Conservation (phyloP, 2,329 filamentous ascomycete species). For the Aspergillus floridensis region DNA sequence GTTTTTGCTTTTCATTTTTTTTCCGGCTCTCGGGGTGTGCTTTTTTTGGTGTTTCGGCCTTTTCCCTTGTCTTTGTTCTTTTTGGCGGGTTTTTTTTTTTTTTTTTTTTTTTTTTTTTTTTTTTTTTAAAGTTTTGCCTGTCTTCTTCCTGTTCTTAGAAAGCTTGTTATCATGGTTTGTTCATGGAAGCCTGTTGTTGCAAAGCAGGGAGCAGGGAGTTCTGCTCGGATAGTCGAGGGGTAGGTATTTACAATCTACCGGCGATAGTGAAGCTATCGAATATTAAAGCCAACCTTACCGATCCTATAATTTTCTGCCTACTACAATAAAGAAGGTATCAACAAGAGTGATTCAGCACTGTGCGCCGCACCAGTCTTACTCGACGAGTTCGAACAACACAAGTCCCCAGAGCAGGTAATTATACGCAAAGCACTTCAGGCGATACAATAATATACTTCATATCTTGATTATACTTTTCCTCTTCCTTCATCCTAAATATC, state of each 20-base stretch:
- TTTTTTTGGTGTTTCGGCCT: conserved; percentile 25
- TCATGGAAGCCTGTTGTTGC: background rate
- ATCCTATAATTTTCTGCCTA: background rate
- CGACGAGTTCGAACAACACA: too few species aligned
- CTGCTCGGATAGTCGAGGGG: background rate
- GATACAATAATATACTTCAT: conserved; percentile 15
- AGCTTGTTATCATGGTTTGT: background rate
- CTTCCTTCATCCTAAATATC: conserved; percentile 1
- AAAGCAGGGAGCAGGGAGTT: background rate
- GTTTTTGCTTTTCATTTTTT: background rate
- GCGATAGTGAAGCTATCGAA: background rate
- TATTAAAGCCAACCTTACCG: background rate
- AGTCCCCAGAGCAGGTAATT: too few species aligned
- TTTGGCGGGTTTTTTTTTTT: conserved; percentile 23
- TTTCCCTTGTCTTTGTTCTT: conserved; percentile 13
- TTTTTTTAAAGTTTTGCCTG: background rate
- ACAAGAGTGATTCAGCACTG: background rate
- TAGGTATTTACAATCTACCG: background rate
- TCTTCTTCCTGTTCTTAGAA: background rate
- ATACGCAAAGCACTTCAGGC: too few species aligned
- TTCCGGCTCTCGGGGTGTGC: conserved; percentile 19
- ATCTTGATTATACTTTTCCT: conserved; percentile 21
- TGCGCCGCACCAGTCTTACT: too few species aligned
- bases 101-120: conserved; percentile 13
- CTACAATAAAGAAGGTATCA: background rate